Evolutionary conservation across 257 asterid species (phyloP).

Genomic region (Fraxinus anomala): DNA sequence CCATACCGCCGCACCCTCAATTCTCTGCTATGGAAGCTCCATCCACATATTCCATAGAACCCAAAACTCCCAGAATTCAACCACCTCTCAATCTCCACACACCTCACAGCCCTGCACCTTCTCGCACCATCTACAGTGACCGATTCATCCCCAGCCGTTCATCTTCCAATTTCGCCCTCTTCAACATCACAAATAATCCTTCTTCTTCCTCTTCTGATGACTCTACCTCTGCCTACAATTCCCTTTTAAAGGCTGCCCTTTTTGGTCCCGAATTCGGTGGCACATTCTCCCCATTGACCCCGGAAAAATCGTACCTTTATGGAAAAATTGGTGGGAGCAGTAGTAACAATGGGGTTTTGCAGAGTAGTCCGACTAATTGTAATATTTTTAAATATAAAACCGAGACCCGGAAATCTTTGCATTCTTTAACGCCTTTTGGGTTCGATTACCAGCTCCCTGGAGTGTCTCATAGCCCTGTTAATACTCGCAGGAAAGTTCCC

Average conservation of each 20-base stretch:
- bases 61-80: conserved; percentile 44
- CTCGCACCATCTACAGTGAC: conserved; percentile 75
- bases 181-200: conserved; percentile 43
- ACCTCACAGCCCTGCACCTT: conserved; percentile 58
- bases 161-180: conserved; percentile 83
- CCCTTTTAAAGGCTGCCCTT: conserved; percentile 65
- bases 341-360: conserved; percentile 22
- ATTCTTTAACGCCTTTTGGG: conserved; percentile 73
- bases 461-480: conserved; percentile 70
- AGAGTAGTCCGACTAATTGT: conserved; percentile 54
- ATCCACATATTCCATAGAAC: conserved; percentile 34
- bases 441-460: conserved; percentile 84
- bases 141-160: conserved; percentile 89
- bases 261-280: conserved; percentile 61
- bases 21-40: conserved; percentile 34
- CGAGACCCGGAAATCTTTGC: conserved; percentile 63
- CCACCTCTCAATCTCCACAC: conserved; percentile 9
- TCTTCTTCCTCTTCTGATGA: conserved; percentile 45
- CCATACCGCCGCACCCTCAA: neutral
- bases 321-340: conserved; percentile 31
- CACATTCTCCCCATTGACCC: conserved; percentile 51
- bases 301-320: conserved; percentile 46
- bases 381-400: conserved; percentile 83
- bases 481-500: conserved; percentile 77
- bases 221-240: conserved; percentile 61